Percentiles rank a stretch among this genome's conserved stretches.
phyloP scores from a whole-genome alignment of 1,139 yeast species.

The Debaryomyces sp. region DNA sequence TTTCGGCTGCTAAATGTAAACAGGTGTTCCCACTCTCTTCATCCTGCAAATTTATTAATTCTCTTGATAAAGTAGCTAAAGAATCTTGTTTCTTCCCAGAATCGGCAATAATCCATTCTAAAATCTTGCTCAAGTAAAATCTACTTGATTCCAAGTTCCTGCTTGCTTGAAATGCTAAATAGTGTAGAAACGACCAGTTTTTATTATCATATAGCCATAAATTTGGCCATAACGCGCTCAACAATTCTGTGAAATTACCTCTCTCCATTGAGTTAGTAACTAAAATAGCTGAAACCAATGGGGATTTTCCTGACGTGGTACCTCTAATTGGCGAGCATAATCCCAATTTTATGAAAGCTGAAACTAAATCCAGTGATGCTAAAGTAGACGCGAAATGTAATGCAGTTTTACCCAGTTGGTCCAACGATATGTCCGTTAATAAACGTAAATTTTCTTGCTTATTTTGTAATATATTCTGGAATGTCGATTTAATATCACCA shows the following conservation, averaged over 20 bases:
- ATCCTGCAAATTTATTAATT: slow-evolving; percentile 77
- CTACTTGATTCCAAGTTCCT: slow-evolving; percentile 43
- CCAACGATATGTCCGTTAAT: slow-evolving; percentile 42
- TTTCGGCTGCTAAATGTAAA: slow-evolving; percentile 86
- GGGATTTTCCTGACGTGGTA: slow-evolving; percentile 42
- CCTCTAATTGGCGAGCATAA: slow-evolving; percentile 48
- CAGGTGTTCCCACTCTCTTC: slow-evolving; percentile 81
- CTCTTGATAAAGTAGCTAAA: slow-evolving; percentile 63
- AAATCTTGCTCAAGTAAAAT: slow-evolving; percentile 73
- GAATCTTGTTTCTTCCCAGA: slow-evolving; percentile 40
- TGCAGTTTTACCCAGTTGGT: slow-evolving; percentile 47
- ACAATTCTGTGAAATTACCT: slow-evolving; percentile 40
- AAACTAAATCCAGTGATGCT: slow-evolving; percentile 42
- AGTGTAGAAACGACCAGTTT: slow-evolving; percentile 41
- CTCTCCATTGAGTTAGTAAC: slow-evolving; percentile 52
- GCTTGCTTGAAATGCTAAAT: slow-evolving; percentile 30
- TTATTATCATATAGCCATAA: slow-evolving; percentile 40
- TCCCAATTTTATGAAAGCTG: slow-evolving; percentile 38
- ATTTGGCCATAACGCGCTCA: slow-evolving; percentile 36
- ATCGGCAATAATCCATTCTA: slow-evolving; percentile 72
- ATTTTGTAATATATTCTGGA: slow-evolving; percentile 23
- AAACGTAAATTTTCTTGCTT: slow-evolving; percentile 12
- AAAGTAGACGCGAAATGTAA: slow-evolving; percentile 50
- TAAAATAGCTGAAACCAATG: slow-evolving; percentile 42
- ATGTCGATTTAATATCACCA: slow-evolving; percentile 33